These are phyloP conservation scores for Phytophthora brassicae DNA, from an alignment of 352 stramenopile genomes.

Conservation along the genomic window DNA sequence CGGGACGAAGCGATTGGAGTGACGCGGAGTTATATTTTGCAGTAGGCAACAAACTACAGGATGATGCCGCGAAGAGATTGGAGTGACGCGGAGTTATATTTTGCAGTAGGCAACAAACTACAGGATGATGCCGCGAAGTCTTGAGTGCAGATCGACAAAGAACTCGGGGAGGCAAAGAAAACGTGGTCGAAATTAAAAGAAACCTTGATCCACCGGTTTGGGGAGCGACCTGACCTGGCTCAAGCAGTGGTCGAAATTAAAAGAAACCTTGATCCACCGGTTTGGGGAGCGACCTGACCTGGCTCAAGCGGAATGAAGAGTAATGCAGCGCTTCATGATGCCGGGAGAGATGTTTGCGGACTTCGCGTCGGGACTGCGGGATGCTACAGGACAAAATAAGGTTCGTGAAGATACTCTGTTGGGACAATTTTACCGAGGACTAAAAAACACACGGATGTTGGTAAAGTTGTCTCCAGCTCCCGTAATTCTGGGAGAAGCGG, in stretches of 20 bases:
- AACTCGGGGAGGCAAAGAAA: no score
- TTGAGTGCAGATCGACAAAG: no score
- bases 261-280: not conserved
- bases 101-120: no score
- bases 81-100: no score
- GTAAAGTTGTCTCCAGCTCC: not conserved
- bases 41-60: no score
- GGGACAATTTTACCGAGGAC: not conserved
- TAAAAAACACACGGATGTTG: not conserved
- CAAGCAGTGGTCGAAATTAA: not conserved
- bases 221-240: not conserved
- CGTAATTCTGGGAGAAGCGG: not conserved
- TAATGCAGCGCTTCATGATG: not conserved
- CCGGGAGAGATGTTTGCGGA: not conserved
- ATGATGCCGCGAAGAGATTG: no score
- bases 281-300: not conserved
- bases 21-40: no score
- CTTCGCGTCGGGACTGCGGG: not conserved
- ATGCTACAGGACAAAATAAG: not conserved
- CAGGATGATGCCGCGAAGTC: no score
- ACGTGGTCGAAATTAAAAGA: not conserved
- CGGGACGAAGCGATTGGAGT: no score
- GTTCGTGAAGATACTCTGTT: not conserved
- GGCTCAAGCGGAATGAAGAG: not conserved
- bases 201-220: not conserved